A percentile compares a stretch with the other conserved stretches of the same genome.
phyloP scores from a whole-genome alignment of 208 protist genomes.

The Lotmaria passim region DNA sequence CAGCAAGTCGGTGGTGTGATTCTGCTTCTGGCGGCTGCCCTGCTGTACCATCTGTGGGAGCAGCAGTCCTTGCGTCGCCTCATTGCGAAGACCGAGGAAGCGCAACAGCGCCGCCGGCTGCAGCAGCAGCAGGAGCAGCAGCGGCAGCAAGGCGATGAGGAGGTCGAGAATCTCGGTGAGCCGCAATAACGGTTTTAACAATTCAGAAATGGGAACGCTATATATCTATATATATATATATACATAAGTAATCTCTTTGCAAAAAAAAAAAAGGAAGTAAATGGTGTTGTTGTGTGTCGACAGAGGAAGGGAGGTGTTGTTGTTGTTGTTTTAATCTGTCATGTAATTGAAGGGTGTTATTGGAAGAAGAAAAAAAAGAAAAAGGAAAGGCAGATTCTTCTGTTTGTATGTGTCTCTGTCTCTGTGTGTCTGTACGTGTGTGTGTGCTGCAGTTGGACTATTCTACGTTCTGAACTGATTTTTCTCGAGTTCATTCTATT shows the following conservation, averaged over 20 bases:
- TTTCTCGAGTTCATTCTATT: slow-evolving; percentile 6
- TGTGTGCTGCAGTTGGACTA: no score
- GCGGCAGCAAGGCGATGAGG: background rate
- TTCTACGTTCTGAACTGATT: no score
- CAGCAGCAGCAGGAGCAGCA: slow-evolving; percentile 10
- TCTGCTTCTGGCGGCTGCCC: slow-evolving; percentile 58
- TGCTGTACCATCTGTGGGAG: slow-evolving; percentile 84
- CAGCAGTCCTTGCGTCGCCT: slow-evolving; percentile 53
- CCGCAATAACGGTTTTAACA: background rate
- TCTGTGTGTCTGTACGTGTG: no score
- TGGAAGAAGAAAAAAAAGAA: no score
- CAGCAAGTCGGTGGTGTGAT: slow-evolving; percentile 78
- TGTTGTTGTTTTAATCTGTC: no score
- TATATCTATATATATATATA: background rate
- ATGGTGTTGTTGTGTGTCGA: background rate
- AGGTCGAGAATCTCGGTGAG: background rate
- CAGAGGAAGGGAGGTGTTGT: no score
- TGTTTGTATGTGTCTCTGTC: no score
- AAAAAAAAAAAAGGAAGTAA: background rate
- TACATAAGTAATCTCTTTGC: background rate
- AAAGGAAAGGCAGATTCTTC: no score
- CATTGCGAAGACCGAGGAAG: slow-evolving; percentile 32
- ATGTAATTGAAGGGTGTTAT: no score
- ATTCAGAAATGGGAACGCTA: background rate
- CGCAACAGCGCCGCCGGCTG: slow-evolving; percentile 5